Conservation (phyloP, 371 early-diverging fungal species). For the Dichotomocladium elegans region DNA sequence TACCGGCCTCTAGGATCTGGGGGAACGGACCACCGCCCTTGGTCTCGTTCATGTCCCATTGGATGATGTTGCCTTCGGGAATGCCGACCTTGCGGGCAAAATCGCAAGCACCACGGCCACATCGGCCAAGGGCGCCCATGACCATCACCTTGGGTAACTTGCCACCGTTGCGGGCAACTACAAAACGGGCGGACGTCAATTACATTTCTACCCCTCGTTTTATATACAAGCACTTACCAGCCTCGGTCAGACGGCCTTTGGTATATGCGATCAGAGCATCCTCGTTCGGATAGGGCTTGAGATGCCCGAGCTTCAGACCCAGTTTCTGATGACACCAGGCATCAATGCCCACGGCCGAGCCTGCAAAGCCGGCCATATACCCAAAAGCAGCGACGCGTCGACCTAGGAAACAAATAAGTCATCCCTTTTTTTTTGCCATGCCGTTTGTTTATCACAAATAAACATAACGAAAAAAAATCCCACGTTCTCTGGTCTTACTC, state of each 20-base stretch:
- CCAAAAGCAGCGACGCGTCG: conserved; percentile 97
- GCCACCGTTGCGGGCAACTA: conserved; percentile 53
- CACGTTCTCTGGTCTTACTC: no score
- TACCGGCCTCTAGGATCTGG: conserved; percentile 73
- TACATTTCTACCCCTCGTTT: background rate
- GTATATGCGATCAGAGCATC: conserved; percentile 70
- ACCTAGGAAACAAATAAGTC: background rate
- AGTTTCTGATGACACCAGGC: conserved; percentile 84
- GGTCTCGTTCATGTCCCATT: conserved; percentile 97
- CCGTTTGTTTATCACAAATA: conserved; percentile 9
- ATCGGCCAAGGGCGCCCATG: conserved; percentile 96
- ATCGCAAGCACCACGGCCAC: conserved; percentile 89
- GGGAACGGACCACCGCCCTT: conserved; percentile 90
- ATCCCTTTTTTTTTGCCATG: background rate
- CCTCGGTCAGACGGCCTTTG: conserved; percentile 64
- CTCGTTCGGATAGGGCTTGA: conserved; percentile 86
- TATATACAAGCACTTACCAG: conserved; percentile 43
- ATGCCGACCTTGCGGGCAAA: conserved; percentile 83
- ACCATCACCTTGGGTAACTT: conserved; percentile 86
- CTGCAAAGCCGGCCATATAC: conserved; percentile 96
- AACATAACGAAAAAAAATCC: no score
- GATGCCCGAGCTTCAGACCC: conserved; percentile 56
- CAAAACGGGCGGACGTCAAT: background rate
- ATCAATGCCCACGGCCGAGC: conserved; percentile 88
- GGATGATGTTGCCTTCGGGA: conserved; percentile 82